phyloP scores from a whole-genome alignment of 345 rosid species.

The sweet orange (Citrus sinensis) region DVS_A1.0 CM039167.1:6177001-6177500 shows the following conservation, averaged over 20 bases:
- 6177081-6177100: constrained; percentile 10
- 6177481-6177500: constrained; percentile 14
- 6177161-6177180: constrained; percentile 6
- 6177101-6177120: constrained; percentile 31
- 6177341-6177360: constrained; percentile 32
- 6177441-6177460: constrained; percentile 13
- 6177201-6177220: constrained; percentile 25
- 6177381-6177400: constrained; percentile 3
- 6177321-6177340: constrained; percentile 20
- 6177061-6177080: not conserved
- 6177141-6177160: constrained; percentile 12
- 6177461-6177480: constrained; percentile 8
- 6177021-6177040: constrained; percentile 28
- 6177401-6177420: constrained; percentile 8
- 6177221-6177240: constrained; percentile 24
- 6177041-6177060: constrained; percentile 24
- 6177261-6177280: not conserved
- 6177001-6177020: constrained; percentile 10
- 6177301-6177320: constrained; percentile 21
- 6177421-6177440: constrained; percentile 1
- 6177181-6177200: constrained; percentile 11
- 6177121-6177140: constrained; percentile 27
- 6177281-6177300: constrained; percentile 24
- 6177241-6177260: constrained; percentile 31
- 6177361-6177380: constrained; percentile 22